These are phyloP conservation scores for Aspergillus neoniger DNA, from an alignment of 2,329 filamentous ascomycete species.

Conservation along the genomic window DNA sequence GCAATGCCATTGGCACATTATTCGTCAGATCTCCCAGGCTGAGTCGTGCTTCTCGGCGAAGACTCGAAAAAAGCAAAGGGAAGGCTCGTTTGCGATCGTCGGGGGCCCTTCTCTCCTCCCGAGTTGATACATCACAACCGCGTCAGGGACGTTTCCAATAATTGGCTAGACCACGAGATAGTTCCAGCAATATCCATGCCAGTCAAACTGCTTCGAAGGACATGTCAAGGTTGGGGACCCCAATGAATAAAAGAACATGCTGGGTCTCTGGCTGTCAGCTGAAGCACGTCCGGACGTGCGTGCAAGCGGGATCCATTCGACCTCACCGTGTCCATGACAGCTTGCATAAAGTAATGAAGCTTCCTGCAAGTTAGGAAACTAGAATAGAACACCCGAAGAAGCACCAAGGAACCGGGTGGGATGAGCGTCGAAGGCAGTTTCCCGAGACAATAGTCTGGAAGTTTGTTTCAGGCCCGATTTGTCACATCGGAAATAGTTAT, in stretches of 20 bases:
- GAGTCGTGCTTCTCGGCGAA: not conserved
- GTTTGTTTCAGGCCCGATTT: not conserved
- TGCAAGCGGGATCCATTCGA: not conserved
- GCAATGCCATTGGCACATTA: constrained; percentile 15
- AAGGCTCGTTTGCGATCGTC: constrained; percentile 13
- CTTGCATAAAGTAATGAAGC: not conserved
- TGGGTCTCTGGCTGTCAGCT: not conserved
- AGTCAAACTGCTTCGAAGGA: not conserved
- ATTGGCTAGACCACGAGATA: constrained; percentile 1
- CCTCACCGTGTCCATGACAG: constrained; percentile 1
- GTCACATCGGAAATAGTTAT: not conserved
- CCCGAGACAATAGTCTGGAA: constrained; percentile 1
- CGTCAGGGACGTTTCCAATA: constrained; percentile 3
- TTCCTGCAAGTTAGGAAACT: not conserved
- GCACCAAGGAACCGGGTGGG: not conserved
- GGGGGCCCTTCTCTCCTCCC: not conserved
- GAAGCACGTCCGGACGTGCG: not conserved
- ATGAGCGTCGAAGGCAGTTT: not conserved
- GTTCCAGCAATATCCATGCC: constrained; percentile 1
- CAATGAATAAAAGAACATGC: not conserved
- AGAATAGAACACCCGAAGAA: constrained; percentile 9
- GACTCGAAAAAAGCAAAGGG: constrained; percentile 4
- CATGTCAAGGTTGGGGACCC: not conserved
- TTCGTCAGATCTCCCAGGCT: constrained; percentile 17
- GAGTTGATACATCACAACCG: constrained; percentile 13